Base-by-base conservation (phyloP, 345 rosid species). In the Syzygium oleosum region DNA sequence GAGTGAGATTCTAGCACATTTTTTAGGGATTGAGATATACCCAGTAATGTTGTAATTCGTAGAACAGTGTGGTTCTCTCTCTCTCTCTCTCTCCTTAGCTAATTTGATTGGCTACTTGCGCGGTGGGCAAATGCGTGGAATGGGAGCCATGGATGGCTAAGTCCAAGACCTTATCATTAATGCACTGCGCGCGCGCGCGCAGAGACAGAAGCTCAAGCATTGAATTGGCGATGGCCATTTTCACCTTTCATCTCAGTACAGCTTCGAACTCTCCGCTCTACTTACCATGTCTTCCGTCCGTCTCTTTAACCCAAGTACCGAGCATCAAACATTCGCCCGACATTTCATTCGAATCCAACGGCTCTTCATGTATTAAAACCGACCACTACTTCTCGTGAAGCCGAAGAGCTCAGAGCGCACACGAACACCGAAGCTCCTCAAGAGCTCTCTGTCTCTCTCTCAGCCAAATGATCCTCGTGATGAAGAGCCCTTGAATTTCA, bases 391-490 rank as follows among this genome's bases (percentile, higher is more conserved):
- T 96, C 98, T 88, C 98, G 97, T 95, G 98, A 96, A 85, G 88
- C 51, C 38, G 6, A 34, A 21, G 86, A 54, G 29, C 65, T 1
- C 58, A 85, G 86, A 85, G 85, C 90, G 88, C 87, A 80, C 91
- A 77, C 58, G 27, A 61, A 88, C 77, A 85, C 56, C 88, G 54
- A 54, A 54, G 88, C 91, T 58, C 84, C 58, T 38, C 34, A 27
- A 51, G 23, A 46, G 38, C 85, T 73, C 85, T 84, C 85, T 87
- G 86, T 51, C 46, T 85, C 58, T 23, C 83, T 85, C 93, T 92
- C 93, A 80, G 15, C 87, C 97, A 96, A 94, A 93, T 89, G 93
- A 95, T 94, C 92, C 98, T 91, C 99, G 99, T 97, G 98, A 97
- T 90, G 95, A 88, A 94, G 96, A 95, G 98, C 99, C 94, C 96